A percentile compares a stretch with the other conserved stretches of the same genome.
Evolutionary conservation across 805 yeast genomes (phyloP).

Genomic region (Wickerhamiella alocasiicola): DNA sequence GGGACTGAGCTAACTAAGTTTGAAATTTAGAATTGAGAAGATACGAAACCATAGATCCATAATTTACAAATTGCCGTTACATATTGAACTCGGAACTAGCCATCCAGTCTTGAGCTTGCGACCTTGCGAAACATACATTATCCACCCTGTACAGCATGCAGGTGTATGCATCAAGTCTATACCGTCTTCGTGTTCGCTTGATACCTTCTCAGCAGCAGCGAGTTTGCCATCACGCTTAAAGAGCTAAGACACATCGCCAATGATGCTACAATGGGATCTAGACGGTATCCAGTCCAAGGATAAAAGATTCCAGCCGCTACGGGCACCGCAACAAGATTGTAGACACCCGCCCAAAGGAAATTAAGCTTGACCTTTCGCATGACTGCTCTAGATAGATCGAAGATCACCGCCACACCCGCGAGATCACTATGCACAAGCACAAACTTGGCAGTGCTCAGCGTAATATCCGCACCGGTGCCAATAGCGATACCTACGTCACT

Average conservation of each 20-base stretch:
- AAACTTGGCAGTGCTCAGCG: slow-evolving; percentile 62
- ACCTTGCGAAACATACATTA: no score
- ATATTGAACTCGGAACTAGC: no score
- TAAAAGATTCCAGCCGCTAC: slow-evolving; percentile 86
- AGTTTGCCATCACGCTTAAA: slow-evolving; percentile 73
- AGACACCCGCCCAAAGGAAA: slow-evolving; percentile 76
- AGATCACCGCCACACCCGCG: slow-evolving; percentile 40
- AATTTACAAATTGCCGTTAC: no score
- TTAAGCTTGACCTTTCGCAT: slow-evolving; percentile 66
- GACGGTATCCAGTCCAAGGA: slow-evolving; percentile 55
- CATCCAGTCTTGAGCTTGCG: no score
- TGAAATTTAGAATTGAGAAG: no score
- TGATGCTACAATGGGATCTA: slow-evolving; percentile 84
- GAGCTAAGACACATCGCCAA: slow-evolving; percentile 90
- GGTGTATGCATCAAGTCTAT: no score
- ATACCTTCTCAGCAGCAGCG: slow-evolving; percentile 39
- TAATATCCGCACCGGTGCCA: slow-evolving; percentile 65
- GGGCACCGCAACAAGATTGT: slow-evolving; percentile 77
- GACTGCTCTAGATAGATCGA: slow-evolving; percentile 58
- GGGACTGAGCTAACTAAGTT: slow-evolving; percentile 22
- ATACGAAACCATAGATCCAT: no score
- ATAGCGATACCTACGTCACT: slow-evolving; percentile 72
- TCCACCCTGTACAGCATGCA: no score
- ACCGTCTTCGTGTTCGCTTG: not conserved
- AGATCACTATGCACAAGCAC: slow-evolving; percentile 43